Percentiles rank a stretch among this genome's conserved stretches.
Conservation (phyloP, 257 asterid genomes). For the Fraxinus pennsylvanica region DNA sequence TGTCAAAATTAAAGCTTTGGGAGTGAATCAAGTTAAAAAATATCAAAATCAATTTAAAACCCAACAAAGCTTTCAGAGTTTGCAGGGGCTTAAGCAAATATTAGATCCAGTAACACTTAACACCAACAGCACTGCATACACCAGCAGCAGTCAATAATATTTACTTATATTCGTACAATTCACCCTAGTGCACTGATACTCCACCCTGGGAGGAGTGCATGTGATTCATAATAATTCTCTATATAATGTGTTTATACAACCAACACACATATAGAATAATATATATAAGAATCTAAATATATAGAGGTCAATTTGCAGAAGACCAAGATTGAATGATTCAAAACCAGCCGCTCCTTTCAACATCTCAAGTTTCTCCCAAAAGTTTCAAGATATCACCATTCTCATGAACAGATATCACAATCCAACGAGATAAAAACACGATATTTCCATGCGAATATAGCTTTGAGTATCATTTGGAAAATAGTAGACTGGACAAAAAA, state of each 20-base stretch:
- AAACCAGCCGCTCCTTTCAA: background rate
- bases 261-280: background rate
- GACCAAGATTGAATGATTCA: background rate
- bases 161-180: no score
- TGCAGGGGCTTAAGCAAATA: background rate
- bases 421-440: background rate
- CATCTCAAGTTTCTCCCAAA: background rate
- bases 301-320: background rate
- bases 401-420: background rate
- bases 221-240: background rate
- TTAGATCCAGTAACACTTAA: background rate
- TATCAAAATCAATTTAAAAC: background rate
- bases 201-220: background rate
- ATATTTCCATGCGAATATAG: background rate
- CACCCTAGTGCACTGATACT: background rate
- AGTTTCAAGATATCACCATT: background rate
- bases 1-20: background rate
- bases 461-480: background rate
- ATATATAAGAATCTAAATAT: background rate
- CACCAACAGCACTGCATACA: background rate
- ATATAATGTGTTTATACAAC: background rate
- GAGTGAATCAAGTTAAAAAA: background rate
- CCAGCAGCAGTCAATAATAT: background rate
- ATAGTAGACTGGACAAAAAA: background rate
- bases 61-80: background rate